Evolutionary conservation across 2,329 filamentous ascomycete genomes (phyloP), one percentile per base, ranked within the genome.

Genomic region (Arthrinium puccinioides): DNA sequence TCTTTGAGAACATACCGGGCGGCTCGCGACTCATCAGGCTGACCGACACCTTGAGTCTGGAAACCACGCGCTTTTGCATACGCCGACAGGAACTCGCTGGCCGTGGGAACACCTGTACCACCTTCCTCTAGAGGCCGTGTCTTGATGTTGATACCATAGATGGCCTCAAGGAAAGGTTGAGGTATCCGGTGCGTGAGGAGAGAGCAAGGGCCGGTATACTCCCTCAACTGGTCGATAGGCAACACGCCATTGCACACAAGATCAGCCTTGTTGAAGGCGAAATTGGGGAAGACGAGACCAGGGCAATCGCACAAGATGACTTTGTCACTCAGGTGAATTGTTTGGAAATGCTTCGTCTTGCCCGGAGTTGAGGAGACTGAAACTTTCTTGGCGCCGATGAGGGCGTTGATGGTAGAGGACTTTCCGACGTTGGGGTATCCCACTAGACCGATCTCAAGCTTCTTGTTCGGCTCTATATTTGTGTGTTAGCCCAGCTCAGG

Each of bases 321-420:
- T 41, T 81, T 79, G 1, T 92, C 84, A 41, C 85, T 92, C 21
- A 98, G 77, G 57, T 96, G 89, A 41, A 98, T 92, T 2, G 92
- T 98, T 62, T 98, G 92, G 68, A 98, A 98, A 55, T 98, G 92
- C 69, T 98, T 98, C 11, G 92, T 98, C 68, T 98, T 98, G 59
- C 92, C 92, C 4, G 92, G 92, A 2, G 92, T 98, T 11, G 90
- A 84, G 13, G 92, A 98, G 26, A 98, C 94, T 0, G 90, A 97
- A 6, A 98, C 92, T 66, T 97, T 98, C 69, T 97, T 98, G 38
- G 92, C 82, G 35, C 94, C 94, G 41, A 97, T 89, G n/a, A 98
- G 76, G 28, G 92, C 90, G 67, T 98, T 98, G 72, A 98, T 98
- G 13, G 92, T 98, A 33, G 89, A 96, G 2, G 94, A 98, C 67